These are phyloP conservation scores for Xylaria bambusicola DNA, from an alignment of 495 filamentous ascomycete genomes.

Conservation along the genomic window DNA sequence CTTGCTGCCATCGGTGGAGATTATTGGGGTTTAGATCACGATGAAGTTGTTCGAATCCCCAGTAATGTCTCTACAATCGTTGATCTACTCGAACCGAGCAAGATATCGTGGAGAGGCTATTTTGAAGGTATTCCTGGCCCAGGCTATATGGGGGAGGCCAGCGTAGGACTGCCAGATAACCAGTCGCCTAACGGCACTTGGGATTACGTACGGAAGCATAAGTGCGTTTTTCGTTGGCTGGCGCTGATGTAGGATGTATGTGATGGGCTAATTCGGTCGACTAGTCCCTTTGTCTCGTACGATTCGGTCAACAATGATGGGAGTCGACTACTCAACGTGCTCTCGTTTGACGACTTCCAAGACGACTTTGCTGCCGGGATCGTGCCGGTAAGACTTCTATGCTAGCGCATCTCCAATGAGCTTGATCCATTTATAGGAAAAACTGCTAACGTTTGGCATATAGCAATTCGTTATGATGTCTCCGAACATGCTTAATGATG, in stretches of 20 bases:
- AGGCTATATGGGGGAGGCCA: slow-evolving; percentile 63
- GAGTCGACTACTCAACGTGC: slow-evolving; percentile 57
- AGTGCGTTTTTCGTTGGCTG: slow-evolving; percentile 36
- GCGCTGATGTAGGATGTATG: background rate
- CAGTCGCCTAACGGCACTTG: slow-evolving; percentile 50
- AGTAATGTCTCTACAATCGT: slow-evolving; percentile 67
- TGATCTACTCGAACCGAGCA: slow-evolving; percentile 64
- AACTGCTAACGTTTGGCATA: slow-evolving; percentile 21
- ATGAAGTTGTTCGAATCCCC: slow-evolving; percentile 60
- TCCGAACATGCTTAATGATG: slow-evolving; percentile 73
- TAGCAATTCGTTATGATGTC: slow-evolving; percentile 66
- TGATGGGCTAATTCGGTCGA: background rate
- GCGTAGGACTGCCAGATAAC: slow-evolving; percentile 36
- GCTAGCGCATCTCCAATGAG: background rate
- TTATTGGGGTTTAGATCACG: slow-evolving; percentile 69
- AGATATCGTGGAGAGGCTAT: slow-evolving; percentile 67
- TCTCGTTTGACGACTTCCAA: slow-evolving; percentile 62
- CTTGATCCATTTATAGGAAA: background rate
- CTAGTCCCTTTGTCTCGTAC: slow-evolving; percentile 51
- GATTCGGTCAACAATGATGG: slow-evolving; percentile 53
- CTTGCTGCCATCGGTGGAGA: slow-evolving; percentile 64
- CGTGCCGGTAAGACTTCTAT: slow-evolving; percentile 35
- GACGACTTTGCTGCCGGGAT: slow-evolving; percentile 53
- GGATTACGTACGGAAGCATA: slow-evolving; percentile 74
- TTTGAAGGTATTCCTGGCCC: slow-evolving; percentile 67